Base-by-base conservation (phyloP, 129 eudicot genomes). In the Heracleum sosnowskyi region DNA sequence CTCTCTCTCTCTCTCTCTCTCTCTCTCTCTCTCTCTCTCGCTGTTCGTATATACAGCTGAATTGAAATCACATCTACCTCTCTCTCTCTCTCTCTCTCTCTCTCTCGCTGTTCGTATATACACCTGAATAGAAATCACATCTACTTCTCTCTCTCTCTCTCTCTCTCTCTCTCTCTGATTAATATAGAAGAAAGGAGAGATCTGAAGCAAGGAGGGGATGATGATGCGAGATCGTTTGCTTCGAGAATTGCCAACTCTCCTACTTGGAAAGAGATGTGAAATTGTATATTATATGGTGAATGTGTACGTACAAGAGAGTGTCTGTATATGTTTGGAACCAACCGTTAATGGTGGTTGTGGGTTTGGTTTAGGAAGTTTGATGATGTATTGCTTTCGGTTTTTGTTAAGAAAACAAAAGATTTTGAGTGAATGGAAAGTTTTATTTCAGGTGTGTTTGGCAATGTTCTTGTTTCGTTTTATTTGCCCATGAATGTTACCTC, bases 181-280 rank as follows among this genome's bases (percentile, higher is more conserved):
- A 33, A 63, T 44, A 77, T 66, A 28, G 79, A 26, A 47, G 75
- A 51, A 83, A 74, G 82, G 89, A 83, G 92, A 83, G 96, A 91
- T 91, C 97, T 91, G 89, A 82, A 84, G 91, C 87, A 91, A 88
- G 73, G 13, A 44, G n/a, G 37, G 47, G 47, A 44, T 3, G 33
- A 69, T n/a, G 69, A 89, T 82, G 90, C 70, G 86, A 55, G 92
- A 15, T 83, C 84, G 87, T 86, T 85, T 81, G 86, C 89, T 89
- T 86, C 18, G 66, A 78, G 83, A 78, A 78, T 69, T 72, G 85
- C 47, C 35, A 82, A 83, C 10, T 33, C 76, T 41, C 76, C 76
- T 40, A 71, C 79, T 70, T 89, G 83, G 85, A 86, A 74, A 57
- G 82, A 81, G 83, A 79, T 69, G 91, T 89, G 89, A 55, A 53